Conservation (phyloP, 352 stramenopile species). For the Peronospora farinosa region DNA sequence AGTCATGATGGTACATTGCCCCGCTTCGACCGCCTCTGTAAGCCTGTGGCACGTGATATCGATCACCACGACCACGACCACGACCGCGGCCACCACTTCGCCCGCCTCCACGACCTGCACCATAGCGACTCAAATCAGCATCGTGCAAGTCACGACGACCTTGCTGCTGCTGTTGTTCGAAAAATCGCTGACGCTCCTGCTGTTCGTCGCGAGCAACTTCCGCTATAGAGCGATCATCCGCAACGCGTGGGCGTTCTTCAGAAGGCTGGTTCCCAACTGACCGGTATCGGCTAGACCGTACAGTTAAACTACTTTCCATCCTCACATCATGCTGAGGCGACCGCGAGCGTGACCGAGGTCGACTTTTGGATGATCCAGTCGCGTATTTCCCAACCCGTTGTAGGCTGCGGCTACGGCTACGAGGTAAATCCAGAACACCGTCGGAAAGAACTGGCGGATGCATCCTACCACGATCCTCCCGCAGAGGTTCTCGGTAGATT, state of each 20-base stretch:
- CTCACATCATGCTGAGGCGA: slow-evolving; percentile 22
- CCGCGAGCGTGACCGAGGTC: slow-evolving; percentile 22
- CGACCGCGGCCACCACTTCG: slow-evolving; percentile 20
- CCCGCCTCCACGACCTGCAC: slow-evolving; percentile 25
- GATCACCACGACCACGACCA: slow-evolving; percentile 14
- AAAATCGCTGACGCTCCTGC: slow-evolving; percentile 34
- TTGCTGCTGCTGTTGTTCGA: slow-evolving; percentile 29
- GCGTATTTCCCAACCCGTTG: slow-evolving; percentile 28
- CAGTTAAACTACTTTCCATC: slow-evolving; percentile 15
- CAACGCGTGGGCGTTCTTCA: slow-evolving; percentile 26
- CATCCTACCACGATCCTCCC: slow-evolving; percentile 20
- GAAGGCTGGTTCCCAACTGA: slow-evolving; percentile 18
- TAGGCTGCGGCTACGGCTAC: slow-evolving; percentile 27
- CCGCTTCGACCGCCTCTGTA: slow-evolving; percentile 13
- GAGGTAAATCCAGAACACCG: slow-evolving; percentile 15
- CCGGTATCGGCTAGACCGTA: slow-evolving; percentile 17
- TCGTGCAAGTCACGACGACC: slow-evolving; percentile 32
- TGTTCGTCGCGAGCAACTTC: slow-evolving; percentile 47
- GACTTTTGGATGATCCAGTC: slow-evolving; percentile 9
- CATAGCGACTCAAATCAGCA: slow-evolving; percentile 30
- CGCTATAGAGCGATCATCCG: slow-evolving; percentile 46
- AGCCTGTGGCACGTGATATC: slow-evolving; percentile 7
- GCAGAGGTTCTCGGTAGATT: slow-evolving; percentile 17
- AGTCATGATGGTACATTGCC: slow-evolving; percentile 17
- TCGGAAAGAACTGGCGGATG: slow-evolving; percentile 13